Conservation (phyloP, 768 basidiomycete genomes). For the Macrolepiota fuliginosa region DNA sequence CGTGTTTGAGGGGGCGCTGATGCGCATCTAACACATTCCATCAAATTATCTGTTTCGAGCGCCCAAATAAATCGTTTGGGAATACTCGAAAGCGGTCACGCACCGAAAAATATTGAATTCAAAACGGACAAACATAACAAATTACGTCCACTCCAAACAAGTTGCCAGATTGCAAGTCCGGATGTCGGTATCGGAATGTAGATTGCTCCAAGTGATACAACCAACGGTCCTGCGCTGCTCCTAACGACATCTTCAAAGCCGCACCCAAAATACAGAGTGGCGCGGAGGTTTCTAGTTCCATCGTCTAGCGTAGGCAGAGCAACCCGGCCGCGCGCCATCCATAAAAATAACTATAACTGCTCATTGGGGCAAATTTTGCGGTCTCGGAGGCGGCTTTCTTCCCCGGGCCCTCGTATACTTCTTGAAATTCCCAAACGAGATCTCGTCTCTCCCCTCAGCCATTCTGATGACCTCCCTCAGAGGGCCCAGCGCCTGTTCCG, state of each 20-base stretch:
- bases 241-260: background rate
- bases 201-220: too few species aligned
- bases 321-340: background rate
- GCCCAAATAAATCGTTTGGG: background rate
- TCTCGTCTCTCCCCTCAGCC: conserved; percentile 52
- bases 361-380: background rate
- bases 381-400: conserved; percentile 6
- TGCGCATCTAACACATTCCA: background rate
- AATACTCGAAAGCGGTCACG: too few species aligned
- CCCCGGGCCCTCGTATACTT: conserved; percentile 24
- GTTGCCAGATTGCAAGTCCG: too few species aligned
- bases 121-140: too few species aligned
- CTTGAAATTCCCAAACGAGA: conserved; percentile 45
- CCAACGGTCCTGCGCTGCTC: too few species aligned
- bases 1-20: background rate
- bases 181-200: too few species aligned
- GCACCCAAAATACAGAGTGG: background rate
- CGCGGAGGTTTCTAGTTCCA: background rate
- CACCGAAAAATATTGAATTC: too few species aligned
- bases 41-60: background rate
- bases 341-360: background rate
- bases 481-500: conserved; percentile 40
- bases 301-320: background rate
- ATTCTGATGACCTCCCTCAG: conserved; percentile 54
- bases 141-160: too few species aligned